Percentiles rank a stretch among this genome's conserved stretches.
Conservation (phyloP, 2,329 filamentous ascomycete species). For the Lachnellula arida region DNA sequence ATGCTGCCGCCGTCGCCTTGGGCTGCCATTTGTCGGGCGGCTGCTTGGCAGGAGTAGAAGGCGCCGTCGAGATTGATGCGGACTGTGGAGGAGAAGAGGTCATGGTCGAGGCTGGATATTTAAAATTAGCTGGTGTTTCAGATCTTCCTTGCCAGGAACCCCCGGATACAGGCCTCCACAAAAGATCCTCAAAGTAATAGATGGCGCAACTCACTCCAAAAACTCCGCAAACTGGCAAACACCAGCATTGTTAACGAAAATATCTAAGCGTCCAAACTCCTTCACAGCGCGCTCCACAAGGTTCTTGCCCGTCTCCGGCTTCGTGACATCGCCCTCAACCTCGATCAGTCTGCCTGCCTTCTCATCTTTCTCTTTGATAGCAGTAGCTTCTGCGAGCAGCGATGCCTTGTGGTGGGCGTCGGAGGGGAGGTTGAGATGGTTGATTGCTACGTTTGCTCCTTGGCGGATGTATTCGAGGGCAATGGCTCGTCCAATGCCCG, state of each 20-base stretch:
- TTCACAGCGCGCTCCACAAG: conserved; percentile 64
- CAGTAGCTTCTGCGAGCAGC: conserved; percentile 47
- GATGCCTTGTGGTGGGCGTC: conserved; percentile 50
- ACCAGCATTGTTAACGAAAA: conserved; percentile 86
- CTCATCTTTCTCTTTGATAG: conserved; percentile 39
- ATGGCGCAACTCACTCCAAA: conserved; percentile 50
- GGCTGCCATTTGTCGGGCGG: conserved; percentile 72
- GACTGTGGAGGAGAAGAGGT: conserved; percentile 68
- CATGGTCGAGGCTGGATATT: conserved; percentile 51
- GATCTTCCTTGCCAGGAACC: too few species aligned
- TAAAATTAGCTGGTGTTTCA: background rate
- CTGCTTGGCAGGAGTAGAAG: conserved; percentile 84
- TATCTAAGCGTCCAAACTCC: conserved; percentile 58
- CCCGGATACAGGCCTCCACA: background rate
- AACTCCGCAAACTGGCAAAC: conserved; percentile 88
- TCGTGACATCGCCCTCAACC: conserved; percentile 71
- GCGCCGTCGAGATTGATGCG: conserved; percentile 80
- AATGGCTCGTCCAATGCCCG: conserved; percentile 83
- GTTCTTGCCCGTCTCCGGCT: conserved; percentile 63
- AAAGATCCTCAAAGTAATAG: background rate
- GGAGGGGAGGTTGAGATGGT: conserved; percentile 62
- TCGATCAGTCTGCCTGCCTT: conserved; percentile 56
- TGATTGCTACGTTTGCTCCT: conserved; percentile 74
- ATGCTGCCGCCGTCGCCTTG: conserved; percentile 70
- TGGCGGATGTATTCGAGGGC: conserved; percentile 73